phyloP scores from a whole-genome alignment of 2,329 filamentous ascomycete genomes.

The Aureobasidium sp. region DNA sequence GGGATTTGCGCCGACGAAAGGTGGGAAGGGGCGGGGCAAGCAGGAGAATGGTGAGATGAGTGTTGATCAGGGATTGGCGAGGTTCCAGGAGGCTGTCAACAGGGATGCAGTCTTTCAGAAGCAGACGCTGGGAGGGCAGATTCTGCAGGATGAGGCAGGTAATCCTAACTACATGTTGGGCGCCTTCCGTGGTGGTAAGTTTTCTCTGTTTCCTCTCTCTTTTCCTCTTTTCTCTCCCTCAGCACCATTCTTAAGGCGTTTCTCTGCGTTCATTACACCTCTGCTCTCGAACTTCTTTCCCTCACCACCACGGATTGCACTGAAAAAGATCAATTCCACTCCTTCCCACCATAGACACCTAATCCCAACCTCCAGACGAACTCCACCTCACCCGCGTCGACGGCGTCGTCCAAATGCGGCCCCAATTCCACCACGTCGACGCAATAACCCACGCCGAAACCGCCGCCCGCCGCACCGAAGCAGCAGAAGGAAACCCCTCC shows the following conservation, averaged over 20 bases:
- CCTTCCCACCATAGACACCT: background rate
- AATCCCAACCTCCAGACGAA: constrained; percentile 45
- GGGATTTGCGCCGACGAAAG: constrained; percentile 30
- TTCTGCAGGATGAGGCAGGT: constrained; percentile 59
- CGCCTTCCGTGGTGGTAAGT: constrained; percentile 59
- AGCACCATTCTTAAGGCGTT: background rate
- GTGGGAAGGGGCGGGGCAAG: constrained; percentile 20
- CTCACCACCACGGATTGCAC: no score
- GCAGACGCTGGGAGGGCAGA: constrained; percentile 80
- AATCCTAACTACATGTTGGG: constrained; percentile 79
- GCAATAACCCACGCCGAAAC: constrained; percentile 56
- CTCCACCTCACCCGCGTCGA: constrained; percentile 79
- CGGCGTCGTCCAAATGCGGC: constrained; percentile 78
- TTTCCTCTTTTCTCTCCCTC: background rate
- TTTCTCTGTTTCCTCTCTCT: background rate
- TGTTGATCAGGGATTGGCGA: constrained; percentile 32
- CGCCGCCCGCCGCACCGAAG: constrained; percentile 31
- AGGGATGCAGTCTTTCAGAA: constrained; percentile 65
- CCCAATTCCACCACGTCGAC: constrained; percentile 89
- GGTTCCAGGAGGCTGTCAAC: constrained; percentile 60
- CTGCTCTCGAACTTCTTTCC: background rate
- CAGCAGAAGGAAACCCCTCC: constrained; percentile 35
- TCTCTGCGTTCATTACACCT: background rate
- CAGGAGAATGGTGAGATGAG: constrained; percentile 39
- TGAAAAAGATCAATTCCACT: background rate